phyloP scores from a whole-genome alignment of 371 early-diverging fungal species.

The Haplosporangium sp. region DNA sequence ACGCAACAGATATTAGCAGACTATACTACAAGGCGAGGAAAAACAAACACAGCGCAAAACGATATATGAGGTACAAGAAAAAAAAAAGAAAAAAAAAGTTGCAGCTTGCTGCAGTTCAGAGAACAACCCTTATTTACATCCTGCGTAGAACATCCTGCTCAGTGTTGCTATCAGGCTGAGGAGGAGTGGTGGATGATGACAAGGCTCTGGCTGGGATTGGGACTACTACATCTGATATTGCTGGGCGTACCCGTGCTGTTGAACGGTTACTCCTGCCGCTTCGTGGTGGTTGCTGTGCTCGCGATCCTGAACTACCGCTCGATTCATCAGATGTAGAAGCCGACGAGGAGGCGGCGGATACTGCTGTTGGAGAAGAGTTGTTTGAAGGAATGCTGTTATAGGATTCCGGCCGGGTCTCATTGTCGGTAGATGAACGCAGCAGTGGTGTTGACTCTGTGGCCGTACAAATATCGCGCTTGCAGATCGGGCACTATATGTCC shows the following conservation, averaged over 20 bases:
- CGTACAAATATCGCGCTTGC: conserved; percentile 73
- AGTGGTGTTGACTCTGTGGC: conserved; percentile 46
- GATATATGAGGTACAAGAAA: too few relatives aligned
- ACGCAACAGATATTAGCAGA: too few relatives aligned
- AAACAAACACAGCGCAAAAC: too few relatives aligned
- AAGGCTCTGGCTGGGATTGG: neutral
- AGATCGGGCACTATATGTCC: conserved; percentile 70
- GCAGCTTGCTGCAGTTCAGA: neutral
- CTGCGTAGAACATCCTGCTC: conserved; percentile 29
- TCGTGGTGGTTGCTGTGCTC: neutral
- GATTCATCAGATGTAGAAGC: conserved; percentile 4
- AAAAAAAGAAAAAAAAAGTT: too few relatives aligned
- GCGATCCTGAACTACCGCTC: conserved; percentile 1
- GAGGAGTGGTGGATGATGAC: neutral
- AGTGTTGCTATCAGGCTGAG: neutral
- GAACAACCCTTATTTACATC: conserved; percentile 3
- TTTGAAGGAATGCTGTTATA: neutral
- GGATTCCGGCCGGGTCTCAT: neutral
- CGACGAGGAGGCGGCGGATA: conserved; percentile 2
- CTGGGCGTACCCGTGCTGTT: neutral
- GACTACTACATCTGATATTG: neutral
- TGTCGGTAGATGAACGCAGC: conserved; percentile 7
- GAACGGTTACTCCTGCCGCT: neutral
- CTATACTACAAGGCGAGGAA: too few relatives aligned
- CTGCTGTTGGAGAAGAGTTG: conserved; percentile 9